Evolutionary conservation across 164 flowering plant genomes (phyloP), one percentile per base, ranked within the genome.

Genomic region (Saururus chinensis): DNA sequence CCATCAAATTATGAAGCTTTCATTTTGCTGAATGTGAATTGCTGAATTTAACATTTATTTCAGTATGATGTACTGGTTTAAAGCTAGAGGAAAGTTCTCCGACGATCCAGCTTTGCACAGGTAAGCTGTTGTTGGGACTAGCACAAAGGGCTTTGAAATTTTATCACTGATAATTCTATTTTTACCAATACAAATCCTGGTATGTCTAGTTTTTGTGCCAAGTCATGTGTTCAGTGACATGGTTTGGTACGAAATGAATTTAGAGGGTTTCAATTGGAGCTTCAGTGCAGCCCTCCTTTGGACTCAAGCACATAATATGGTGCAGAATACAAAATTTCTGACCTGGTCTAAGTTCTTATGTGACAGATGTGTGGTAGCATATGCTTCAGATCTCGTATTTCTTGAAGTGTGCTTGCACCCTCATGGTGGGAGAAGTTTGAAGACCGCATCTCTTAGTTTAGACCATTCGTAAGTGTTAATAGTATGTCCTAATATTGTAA

Each of bases 71-170:
- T 93, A 76, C 75, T 93, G 99, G 99, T 87, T 93, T 69, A 82
- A 82, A 73, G 88, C 92, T 65, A 84, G 68, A 69, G 99, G 96
- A 70, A 82, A 77, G 65, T 90, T 93, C 60, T 85, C 99, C 55
- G 96, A 90, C 80, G 99, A 93, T 63, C 91, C 78, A 62, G 92
- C 96, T 67, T 76, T 93, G 83, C 98, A 93, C 62, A 82, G 96
- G 98, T 93, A 40, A 63, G 81, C 37, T 30, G 6, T 30, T 30
- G 17, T 42, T 4, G 12, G 49, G 17, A 42, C 12, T 42, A 10
- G 49, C 12, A 42, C 1, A 42, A 42, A 10, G 17, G 17, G 49
- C 9, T 42, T 42, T 30, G 37, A 6, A 30, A 6, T 30, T 30
- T 30, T n/a, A n/a, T n/a, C n/a, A n/a, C n/a, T n/a, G 6, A 30